A percentile compares a stretch with the other conserved stretches of the same genome.
phyloP scores from a whole-genome alignment of 176 grass and related monocot genomes.

The Thalia dealbata region DNA sequence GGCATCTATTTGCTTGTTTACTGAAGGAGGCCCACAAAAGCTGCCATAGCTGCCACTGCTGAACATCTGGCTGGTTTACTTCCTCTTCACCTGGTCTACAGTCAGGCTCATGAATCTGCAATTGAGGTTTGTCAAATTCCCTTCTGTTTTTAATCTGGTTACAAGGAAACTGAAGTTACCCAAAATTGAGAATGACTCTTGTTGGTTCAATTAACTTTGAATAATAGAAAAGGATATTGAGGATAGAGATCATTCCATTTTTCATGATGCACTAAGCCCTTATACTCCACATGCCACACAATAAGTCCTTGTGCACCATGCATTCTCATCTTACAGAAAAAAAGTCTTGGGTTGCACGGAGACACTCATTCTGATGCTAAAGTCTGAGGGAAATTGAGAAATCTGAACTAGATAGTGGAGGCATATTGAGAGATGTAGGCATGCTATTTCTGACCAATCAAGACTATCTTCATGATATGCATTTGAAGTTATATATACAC shows the following conservation, averaged over 20 bases:
- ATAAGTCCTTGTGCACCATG: too few relatives aligned
- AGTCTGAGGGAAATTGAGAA: too few relatives aligned
- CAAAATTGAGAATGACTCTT: background rate
- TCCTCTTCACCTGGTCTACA: conserved; percentile 76
- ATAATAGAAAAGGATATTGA: background rate
- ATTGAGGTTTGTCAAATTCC: conserved; percentile 46
- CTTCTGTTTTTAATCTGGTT: background rate
- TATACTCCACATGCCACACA: too few relatives aligned
- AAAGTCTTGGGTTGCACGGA: too few relatives aligned
- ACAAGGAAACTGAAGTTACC: background rate
- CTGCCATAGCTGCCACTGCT: conserved; percentile 70
- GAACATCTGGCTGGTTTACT: conserved; percentile 84
- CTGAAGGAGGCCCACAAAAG: conserved; percentile 69
- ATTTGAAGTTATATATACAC: too few relatives aligned
- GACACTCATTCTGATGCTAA: too few relatives aligned
- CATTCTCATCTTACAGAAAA: too few relatives aligned
- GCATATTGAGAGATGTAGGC: too few relatives aligned
- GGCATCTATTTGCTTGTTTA: background rate
- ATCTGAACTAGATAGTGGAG: too few relatives aligned
- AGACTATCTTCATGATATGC: too few relatives aligned
- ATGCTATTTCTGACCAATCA: too few relatives aligned
- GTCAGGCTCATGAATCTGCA: conserved; percentile 88
- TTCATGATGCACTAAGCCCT: too few relatives aligned
- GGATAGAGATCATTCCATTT: background rate
- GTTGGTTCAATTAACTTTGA: background rate